Conservation (phyloP, 1,284 basidiomycete species). For the Marasmius tenuissimus region DNA sequence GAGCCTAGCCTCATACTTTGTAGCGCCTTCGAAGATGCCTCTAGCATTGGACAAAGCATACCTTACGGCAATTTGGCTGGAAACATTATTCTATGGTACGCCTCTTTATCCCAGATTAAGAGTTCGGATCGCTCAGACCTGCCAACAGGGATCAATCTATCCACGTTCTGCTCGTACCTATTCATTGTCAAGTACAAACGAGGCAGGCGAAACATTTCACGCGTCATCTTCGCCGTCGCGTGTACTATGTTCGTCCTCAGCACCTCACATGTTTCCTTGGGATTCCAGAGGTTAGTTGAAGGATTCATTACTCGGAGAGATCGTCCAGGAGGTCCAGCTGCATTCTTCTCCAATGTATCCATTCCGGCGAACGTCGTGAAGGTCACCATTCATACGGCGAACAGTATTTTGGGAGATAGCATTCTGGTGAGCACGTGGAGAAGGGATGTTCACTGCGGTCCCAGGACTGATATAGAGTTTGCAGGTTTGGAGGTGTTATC, state of each 20-base stretch:
- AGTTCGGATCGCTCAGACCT: not conserved
- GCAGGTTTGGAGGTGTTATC: constrained; percentile 37
- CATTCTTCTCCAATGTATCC: constrained; percentile 38
- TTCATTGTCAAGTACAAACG: constrained; percentile 30
- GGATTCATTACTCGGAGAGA: constrained; percentile 36
- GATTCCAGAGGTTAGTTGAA: constrained; percentile 36
- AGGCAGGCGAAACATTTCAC: constrained; percentile 26
- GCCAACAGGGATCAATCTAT: constrained; percentile 32
- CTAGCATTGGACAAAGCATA: constrained; percentile 35
- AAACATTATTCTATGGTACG: constrained; percentile 35
- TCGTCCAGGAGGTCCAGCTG: constrained; percentile 31
- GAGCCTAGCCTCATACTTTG: too few species aligned
- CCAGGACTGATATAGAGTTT: not conserved
- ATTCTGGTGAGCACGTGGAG: constrained; percentile 27
- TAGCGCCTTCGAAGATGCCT: not conserved
- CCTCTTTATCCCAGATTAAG: not conserved
- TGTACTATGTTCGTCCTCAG: constrained; percentile 36
- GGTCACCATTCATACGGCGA: constrained; percentile 36
- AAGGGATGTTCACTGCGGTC: not conserved
- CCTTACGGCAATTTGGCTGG: constrained; percentile 35
- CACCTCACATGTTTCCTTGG: constrained; percentile 35
- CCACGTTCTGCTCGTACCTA: constrained; percentile 33
- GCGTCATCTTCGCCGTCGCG: constrained; percentile 30
- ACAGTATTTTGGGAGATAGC: constrained; percentile 35
- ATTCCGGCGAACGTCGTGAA: constrained; percentile 38